A percentile compares a stretch with the other conserved stretches of the same genome.
These are phyloP conservation scores for Nematocida parisii DNA, from an alignment of 371 early-diverging fungal species.

Conservation along the genomic window DNA sequence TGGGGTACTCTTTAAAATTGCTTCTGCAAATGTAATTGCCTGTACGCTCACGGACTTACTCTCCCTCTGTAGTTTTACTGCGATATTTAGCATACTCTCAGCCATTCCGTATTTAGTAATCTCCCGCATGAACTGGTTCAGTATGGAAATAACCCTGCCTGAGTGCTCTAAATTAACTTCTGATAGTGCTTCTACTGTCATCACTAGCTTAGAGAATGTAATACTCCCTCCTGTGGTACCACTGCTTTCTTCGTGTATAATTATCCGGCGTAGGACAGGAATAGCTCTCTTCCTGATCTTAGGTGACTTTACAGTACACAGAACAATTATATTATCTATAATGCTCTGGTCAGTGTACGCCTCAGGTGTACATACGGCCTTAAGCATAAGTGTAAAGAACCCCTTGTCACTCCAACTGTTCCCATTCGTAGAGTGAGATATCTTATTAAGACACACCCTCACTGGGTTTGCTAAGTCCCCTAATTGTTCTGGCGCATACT, in stretches of 20 bases:
- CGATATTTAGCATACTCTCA: constrained; percentile 27
- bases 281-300: constrained; percentile 41
- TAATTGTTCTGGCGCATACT: constrained; percentile 42
- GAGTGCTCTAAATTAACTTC: constrained; percentile 4
- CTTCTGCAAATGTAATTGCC: constrained; percentile 25
- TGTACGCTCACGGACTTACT: neutral
- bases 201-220: constrained; percentile 31
- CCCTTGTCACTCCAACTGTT: constrained; percentile 30
- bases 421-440: neutral
- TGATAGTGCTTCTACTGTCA: constrained; percentile 10
- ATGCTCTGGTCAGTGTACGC: constrained; percentile 26
- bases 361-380: constrained; percentile 44
- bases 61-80: neutral
- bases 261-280: constrained; percentile 37
- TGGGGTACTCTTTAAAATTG: neutral
- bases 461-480: constrained; percentile 20
- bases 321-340: constrained; percentile 21
- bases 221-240: neutral
- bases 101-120: constrained; percentile 26
- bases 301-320: constrained; percentile 1
- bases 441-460: constrained; percentile 1
- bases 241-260: constrained; percentile 28
- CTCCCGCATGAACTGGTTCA: constrained; percentile 22
- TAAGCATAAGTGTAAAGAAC: constrained; percentile 37
- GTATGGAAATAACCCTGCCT: constrained; percentile 44